phyloP scores from a whole-genome alignment of 2,329 filamentous ascomycete species.

The Didymellaceae sp. region DNA sequence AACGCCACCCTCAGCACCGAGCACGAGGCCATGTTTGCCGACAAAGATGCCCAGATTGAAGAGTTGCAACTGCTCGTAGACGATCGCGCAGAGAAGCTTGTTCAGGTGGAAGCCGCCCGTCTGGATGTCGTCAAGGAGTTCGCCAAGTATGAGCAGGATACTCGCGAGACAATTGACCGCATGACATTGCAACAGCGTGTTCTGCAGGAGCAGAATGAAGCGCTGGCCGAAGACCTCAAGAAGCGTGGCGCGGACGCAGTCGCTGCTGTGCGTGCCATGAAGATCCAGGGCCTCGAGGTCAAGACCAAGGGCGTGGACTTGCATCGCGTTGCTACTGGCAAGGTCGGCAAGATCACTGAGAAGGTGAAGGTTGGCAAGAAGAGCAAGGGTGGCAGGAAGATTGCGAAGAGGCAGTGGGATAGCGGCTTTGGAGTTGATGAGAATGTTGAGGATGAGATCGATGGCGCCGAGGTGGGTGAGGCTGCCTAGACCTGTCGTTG shows the following conservation, averaged over 20 bases:
- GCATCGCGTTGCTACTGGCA: constrained; percentile 37
- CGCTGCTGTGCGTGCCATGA: constrained; percentile 42
- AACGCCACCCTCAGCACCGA: constrained; percentile 31
- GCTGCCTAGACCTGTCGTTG: constrained; percentile 6
- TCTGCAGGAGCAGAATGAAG: constrained; percentile 41
- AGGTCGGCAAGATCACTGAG: constrained; percentile 40
- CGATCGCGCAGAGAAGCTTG: constrained; percentile 42
- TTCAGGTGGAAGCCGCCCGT: constrained; percentile 38
- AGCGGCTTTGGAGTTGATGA: constrained; percentile 43
- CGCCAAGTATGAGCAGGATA: constrained; percentile 36
- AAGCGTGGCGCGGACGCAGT: constrained; percentile 39
- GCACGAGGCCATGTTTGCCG: constrained; percentile 33
- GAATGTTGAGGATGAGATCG: constrained; percentile 20
- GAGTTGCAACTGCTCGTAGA: constrained; percentile 45
- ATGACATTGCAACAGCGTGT: constrained; percentile 36
- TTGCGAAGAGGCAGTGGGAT: constrained; percentile 39
- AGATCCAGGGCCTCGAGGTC: constrained; percentile 41
- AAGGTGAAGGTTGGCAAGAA: constrained; percentile 45
- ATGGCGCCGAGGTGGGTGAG: constrained; percentile 11
- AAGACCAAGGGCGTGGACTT: constrained; percentile 35
- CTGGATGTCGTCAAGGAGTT: constrained; percentile 43
- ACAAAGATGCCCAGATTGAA: constrained; percentile 40
- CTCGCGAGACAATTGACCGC: constrained; percentile 39
- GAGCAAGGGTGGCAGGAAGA: constrained; percentile 31
- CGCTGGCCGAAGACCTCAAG: constrained; percentile 34